These are phyloP conservation scores for Suaeda aralocaspica DNA, from an alignment of 148 eudicot genomes.

Conservation along the genomic window DNA sequence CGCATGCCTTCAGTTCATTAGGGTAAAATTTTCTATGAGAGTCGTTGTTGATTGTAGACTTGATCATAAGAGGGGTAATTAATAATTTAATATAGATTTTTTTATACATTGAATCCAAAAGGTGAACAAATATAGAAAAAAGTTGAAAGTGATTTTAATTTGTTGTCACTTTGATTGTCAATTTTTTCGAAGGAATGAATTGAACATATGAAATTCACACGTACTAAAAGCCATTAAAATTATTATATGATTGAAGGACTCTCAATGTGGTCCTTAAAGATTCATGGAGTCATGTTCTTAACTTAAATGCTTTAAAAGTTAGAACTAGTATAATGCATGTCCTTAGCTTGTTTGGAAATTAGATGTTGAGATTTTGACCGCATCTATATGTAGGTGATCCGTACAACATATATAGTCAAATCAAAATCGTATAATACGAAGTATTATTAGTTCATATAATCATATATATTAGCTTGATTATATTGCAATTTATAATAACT, in stretches of 20 bases:
- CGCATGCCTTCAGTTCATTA: no score
- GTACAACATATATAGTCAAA: no score
- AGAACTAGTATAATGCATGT: no score
- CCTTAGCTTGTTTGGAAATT: neutral
- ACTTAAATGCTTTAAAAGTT: neutral
- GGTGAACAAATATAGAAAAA: neutral
- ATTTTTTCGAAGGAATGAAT: neutral
- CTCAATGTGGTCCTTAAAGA: constrained; percentile 2
- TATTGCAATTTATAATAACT: no score
- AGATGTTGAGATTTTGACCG: neutral
- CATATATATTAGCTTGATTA: no score
- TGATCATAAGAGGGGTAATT: neutral
- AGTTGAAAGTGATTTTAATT: neutral
- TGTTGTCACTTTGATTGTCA: neutral
- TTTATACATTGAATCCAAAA: neutral
- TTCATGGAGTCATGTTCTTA: constrained; percentile 8
- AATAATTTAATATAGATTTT: neutral
- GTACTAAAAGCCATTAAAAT: neutral
- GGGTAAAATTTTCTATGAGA: no score
- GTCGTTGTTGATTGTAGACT: neutral
- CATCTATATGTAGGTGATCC: neutral
- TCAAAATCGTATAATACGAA: no score
- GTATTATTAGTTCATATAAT: no score
- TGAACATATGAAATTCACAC: neutral
- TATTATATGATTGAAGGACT: neutral